Base-by-base conservation (phyloP, 306 rosid species). In the Lathyrus aphaca region DNA sequence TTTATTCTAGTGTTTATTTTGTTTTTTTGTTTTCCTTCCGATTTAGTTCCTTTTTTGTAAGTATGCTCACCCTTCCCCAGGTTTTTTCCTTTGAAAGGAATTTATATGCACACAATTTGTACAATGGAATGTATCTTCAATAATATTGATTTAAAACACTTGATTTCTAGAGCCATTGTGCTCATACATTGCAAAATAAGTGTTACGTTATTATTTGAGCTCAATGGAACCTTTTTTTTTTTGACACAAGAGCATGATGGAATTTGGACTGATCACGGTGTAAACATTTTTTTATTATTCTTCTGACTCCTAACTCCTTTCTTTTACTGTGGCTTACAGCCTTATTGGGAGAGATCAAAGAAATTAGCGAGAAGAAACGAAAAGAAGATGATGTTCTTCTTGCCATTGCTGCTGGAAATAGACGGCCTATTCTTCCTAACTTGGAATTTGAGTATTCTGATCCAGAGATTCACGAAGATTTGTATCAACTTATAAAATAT, bases 331-430 rank as follows among this genome's bases (percentile, higher is more conserved):
- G 65, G 32, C 66, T 73, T 83, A 64, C 92, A 95, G 99, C 92
- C 71, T 79, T 95, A 77, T 70, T 95, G 84, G 91, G 86, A 43
- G 99, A 95, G 86, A 87, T 95, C 68, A 95, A 87, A 82, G 99
- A 95, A 80, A 84, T 89, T 68, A 95, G 96, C 78, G 99, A 91
- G 91, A 87, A 82, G 83, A 95, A 91, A 82, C 85, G 82, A 67
- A 95, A 84, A 88, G 96, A 90, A 76, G 99, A 95, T 76, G 95
- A 89, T 58, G 86, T 87, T 77, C 89, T 89, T 80, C 92, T 91
- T 64, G 91, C 97, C 13, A 83, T 91, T 69, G 97, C 97, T 83
- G 97, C 99, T 73, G 88, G 95, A 83, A 95, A 89, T 84, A 86
- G 93, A 79, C 80, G 89, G 53, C 87, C 96, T 6, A 78, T 89